These are phyloP conservation scores for Rhizopogon parksii DNA, from an alignment of 1,284 basidiomycete genomes.

Conservation along the genomic window DNA sequence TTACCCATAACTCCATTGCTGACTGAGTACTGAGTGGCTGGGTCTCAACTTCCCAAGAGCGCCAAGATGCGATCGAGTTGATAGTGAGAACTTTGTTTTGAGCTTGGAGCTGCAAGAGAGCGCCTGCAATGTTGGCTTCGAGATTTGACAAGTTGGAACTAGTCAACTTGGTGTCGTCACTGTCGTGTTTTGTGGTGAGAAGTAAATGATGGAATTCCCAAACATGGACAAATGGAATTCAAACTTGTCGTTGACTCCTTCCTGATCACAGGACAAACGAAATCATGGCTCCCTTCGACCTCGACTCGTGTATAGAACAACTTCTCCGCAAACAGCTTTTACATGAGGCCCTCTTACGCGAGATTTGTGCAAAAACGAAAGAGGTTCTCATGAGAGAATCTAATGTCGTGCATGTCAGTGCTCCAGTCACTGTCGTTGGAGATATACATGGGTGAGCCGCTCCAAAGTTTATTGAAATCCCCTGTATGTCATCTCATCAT, in stretches of 20 bases:
- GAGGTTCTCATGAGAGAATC: constrained; percentile 98
- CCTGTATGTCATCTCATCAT: constrained; percentile 24
- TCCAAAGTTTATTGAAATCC: constrained; percentile 5
- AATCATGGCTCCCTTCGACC: constrained; percentile 84
- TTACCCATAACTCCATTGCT: constrained; percentile 16
- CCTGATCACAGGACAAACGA: constrained; percentile 4
- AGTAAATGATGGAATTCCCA: constrained; percentile 16
- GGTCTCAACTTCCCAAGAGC: neutral
- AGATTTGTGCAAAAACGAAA: constrained; percentile 98
- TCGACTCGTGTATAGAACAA: constrained; percentile 91
- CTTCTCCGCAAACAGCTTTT: constrained; percentile 87
- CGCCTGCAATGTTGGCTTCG: neutral
- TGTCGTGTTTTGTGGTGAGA: neutral
- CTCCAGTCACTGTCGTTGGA: constrained; percentile 98
- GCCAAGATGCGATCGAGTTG: neutral
- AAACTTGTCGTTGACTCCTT: constrained; percentile 1
- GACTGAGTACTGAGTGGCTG: constrained; percentile 13
- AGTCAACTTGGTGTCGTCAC: too few relatives aligned
- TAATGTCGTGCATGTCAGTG: constrained; percentile 96
- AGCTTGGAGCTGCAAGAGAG: neutral
- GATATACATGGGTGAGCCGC: constrained; percentile 93
- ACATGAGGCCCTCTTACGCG: constrained; percentile 85
- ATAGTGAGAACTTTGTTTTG: neutral
- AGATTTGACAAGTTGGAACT: too few relatives aligned
- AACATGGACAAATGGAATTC: constrained; percentile 32